Evolutionary conservation across 768 basidiomycete genomes (phyloP), one percentile per base, ranked within the genome.

Genomic region (Russula sp.): DNA sequence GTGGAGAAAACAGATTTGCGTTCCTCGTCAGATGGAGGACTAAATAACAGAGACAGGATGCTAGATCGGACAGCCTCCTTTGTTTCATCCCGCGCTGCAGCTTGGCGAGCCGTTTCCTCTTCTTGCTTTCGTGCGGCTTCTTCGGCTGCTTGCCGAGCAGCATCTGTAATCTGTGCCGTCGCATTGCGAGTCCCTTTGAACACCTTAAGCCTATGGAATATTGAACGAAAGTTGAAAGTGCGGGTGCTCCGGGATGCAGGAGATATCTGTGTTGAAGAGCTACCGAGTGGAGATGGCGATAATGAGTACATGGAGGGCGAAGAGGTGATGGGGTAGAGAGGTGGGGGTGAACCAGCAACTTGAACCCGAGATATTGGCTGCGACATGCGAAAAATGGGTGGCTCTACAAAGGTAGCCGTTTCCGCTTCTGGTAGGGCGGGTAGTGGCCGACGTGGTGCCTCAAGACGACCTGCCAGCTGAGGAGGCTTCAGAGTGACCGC

Each of bases 1-100:
- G 81, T 83, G 47, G 80, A 78, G 8, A 90, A 77, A 39, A 87
- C 79, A 70, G 62, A 7, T 71, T 66, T 0, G 76, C 74, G 44
- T n/a, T 58, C 61, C n/a, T 63, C 61, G 22, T 72, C 68, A 27
- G 68, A 58, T 44, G 76, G 71, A 42, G 76, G 75, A 9, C 40
- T 9, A n/a, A 53, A 73, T 6, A 84, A 79, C 22, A 85, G 73
- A 45, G 66, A 22, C 42, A 55, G 50, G 34, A 69, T 39, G 55
- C 42, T 52, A 2, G 61, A 45, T 27, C 37, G 51, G 35, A 61
- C 27, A 7, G 32, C 27, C 11, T 55, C 53, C 53, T 42, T 64
- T n/a, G 53, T 53, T 9, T 55, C 32, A 18, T 31, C 22, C 37
- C 49, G 20, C 4, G 40, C n/a, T 34, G 39, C 32, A 2, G 20